Base-by-base conservation (phyloP, 2,329 filamentous ascomycete genomes). In the Verticillium zaregamsianum region DNA sequence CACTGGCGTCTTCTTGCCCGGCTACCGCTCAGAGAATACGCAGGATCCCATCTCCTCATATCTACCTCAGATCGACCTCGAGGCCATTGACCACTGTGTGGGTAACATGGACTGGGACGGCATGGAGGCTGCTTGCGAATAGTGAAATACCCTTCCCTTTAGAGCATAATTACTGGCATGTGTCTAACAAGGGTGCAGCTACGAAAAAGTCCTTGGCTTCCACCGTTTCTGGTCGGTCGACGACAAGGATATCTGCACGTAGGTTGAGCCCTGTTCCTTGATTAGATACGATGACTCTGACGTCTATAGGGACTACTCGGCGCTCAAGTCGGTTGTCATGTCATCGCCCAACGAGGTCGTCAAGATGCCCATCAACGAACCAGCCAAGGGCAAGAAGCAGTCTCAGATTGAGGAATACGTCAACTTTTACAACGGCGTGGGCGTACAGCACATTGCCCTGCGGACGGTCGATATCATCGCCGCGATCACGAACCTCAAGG, bases 341-440 rank as follows among this genome's bases (percentile, higher is more conserved):
- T 86, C 90, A 49, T 92, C 89, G 5, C 87, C 88, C 63, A 92
- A 93, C 79, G 90, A 94, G 62, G 75, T 90, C 5, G 92, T 97
- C 77, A 97, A 97, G 80, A 97, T 97, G 93, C 94, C 94, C 70
- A 96, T 98, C 84, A 97, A 97, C 81, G 93, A 97, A 79, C 94
- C 94, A 2, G 94, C 94, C 0, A 81, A 86, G 1, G 94, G 93
- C 63, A 95, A 95, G 80, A 94, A 92, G 78, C 91, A 92, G 76
- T 92, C 88, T 12, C 94, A 98, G 79, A 97, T 98, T 68, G 93
- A 97, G 76, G 94, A 97, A 79, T 93, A 90, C 72, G 88, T 97
- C 67, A 83, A 91, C 73, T 97, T 95, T 82, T 96, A 97, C 80
- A 86, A 89, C 58, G 94, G 94, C 1, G 81, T 93, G 0, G 94